phyloP scores from a whole-genome alignment of 495 filamentous ascomycete genomes.

The Sabuloglossum arenarium region DNA sequence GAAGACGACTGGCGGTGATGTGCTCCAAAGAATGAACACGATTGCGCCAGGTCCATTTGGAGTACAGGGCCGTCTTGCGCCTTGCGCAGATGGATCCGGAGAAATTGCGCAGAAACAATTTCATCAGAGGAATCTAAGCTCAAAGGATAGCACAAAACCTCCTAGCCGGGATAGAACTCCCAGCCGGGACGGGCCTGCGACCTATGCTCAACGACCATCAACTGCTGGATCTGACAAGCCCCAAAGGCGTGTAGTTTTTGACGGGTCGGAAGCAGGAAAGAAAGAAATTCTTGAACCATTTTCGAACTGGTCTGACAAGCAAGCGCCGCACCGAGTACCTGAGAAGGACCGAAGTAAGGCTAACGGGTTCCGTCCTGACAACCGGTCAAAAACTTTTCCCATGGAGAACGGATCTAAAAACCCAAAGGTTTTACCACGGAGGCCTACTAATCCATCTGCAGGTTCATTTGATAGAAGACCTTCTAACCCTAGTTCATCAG shows the following conservation, averaged over 20 bases:
- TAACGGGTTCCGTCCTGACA: background rate
- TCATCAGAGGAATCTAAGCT: background rate
- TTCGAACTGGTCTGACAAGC: background rate
- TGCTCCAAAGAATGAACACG: conserved; percentile 38
- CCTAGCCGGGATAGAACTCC: background rate
- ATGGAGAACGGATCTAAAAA: background rate
- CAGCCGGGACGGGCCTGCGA: background rate
- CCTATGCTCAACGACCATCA: conserved; percentile 8
- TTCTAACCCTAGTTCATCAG: conserved; percentile 22
- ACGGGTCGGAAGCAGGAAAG: conserved; percentile 1
- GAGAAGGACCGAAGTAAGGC: background rate
- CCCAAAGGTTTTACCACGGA: background rate
- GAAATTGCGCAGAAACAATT: background rate
- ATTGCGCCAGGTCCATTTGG: conserved; percentile 50
- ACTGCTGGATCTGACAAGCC: conserved; percentile 8
- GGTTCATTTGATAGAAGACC: conserved; percentile 24
- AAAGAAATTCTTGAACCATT: background rate
- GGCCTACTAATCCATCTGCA: conserved; percentile 1
- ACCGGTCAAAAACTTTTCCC: background rate
- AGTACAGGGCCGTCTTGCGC: background rate
- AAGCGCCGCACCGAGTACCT: background rate
- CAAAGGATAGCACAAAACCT: background rate
- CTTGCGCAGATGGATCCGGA: background rate
- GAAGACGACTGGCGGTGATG: conserved; percentile 15
- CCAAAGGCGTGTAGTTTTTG: conserved; percentile 6